phyloP scores from a whole-genome alignment of 1,284 basidiomycete genomes.

The Moniliophthora roreri region DNA sequence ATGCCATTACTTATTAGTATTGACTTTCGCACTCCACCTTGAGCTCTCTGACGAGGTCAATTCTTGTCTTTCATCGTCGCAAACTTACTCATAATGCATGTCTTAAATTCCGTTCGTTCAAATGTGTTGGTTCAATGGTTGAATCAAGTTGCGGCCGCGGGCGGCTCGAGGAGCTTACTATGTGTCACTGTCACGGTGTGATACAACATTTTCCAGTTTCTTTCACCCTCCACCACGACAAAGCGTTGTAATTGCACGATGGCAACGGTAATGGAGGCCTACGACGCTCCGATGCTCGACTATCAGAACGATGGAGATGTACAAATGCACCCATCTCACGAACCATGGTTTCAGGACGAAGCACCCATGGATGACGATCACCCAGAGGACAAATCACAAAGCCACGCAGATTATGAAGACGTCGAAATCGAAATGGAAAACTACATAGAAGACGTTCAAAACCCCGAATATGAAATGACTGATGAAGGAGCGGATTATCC shows the following conservation, averaged over 20 bases:
- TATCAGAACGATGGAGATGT: conserved; percentile 62
- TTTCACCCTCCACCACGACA: not conserved
- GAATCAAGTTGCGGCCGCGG: too few relatives aligned
- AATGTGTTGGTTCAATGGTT: too few relatives aligned
- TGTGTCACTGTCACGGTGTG: too few relatives aligned
- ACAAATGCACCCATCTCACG: conserved; percentile 56
- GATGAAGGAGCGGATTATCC: conserved; percentile 43
- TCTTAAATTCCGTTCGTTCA: too few relatives aligned
- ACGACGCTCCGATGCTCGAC: conserved; percentile 70
- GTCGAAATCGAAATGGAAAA: conserved; percentile 77
- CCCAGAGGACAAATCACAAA: conserved; percentile 22
- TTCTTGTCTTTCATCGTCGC: too few relatives aligned
- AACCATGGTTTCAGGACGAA: conserved; percentile 58
- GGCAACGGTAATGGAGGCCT: conserved; percentile 48
- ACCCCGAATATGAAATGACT: conserved; percentile 72
- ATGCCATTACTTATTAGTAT: too few relatives aligned
- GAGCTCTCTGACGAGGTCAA: too few relatives aligned
- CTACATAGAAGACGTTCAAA: conserved; percentile 38
- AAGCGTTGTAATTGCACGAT: not conserved
- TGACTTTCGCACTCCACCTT: too few relatives aligned
- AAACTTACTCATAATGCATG: too few relatives aligned
- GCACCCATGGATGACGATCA: conserved; percentile 57
- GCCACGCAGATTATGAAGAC: conserved; percentile 36
- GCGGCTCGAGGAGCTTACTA: too few relatives aligned
- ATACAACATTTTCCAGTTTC: conserved; percentile 6